A percentile compares a stretch with the other conserved stretches of the same genome.
Evolutionary conservation across 225 moss, liverwort and hornwort species (phyloP).

Genomic region (Polytrichum commune): DNA sequence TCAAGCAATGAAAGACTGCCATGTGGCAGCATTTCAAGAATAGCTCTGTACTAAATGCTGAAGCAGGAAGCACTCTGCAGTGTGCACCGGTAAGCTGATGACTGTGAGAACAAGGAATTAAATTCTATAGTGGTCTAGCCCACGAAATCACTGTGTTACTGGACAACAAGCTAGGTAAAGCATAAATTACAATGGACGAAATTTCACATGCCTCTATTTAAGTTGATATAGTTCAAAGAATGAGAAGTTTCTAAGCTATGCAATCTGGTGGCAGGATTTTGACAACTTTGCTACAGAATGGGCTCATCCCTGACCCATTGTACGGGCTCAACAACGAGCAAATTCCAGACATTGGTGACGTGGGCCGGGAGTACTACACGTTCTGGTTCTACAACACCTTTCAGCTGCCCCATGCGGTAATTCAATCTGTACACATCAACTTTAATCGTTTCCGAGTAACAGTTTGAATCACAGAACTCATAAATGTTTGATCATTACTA

Average conservation of each 20-base stretch:
- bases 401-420: conserved; percentile 29
- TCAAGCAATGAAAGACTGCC: no score
- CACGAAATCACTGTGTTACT: background rate
- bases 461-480: no score
- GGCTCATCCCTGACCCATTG: conserved; percentile 63
- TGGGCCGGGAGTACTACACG: conserved; percentile 71
- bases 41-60: no score
- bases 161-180: background rate
- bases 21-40: no score
- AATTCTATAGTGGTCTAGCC: no score
- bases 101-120: no score
- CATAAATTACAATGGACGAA: background rate
- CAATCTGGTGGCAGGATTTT: conserved; percentile 40
- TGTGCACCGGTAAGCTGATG: no score
- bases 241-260: no score
- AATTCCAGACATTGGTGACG: conserved; percentile 69
- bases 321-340: conserved; percentile 81
- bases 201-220: background rate
- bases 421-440: background rate
- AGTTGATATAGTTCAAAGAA: no score
- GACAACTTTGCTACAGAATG: conserved; percentile 61
- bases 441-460: no score
- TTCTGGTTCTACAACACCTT: conserved; percentile 86
- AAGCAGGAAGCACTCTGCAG: no score
- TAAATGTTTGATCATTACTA: no score